Evolutionary conservation across 2,329 filamentous ascomycete genomes (phyloP).

Genomic region (Sclerotinia glacialis): DNA sequence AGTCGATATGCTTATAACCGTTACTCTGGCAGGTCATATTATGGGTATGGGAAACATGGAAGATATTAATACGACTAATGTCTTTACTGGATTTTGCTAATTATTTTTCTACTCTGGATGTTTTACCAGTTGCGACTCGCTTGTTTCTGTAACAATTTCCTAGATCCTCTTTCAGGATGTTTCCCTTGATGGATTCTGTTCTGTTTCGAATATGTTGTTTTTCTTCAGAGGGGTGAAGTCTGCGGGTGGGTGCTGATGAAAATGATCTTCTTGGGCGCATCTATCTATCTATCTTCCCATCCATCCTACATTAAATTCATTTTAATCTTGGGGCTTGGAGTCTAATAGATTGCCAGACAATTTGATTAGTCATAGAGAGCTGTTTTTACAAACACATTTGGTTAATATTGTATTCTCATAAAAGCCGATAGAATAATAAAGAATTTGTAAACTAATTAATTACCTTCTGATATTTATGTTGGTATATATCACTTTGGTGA

Average conservation of each 20-base stretch:
- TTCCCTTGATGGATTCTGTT: background rate
- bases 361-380: background rate
- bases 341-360: background rate
- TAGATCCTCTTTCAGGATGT: background rate
- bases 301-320: no score
- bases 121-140: background rate
- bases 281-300: no score
- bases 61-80: background rate
- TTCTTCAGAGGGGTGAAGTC: no score
- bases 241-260: no score
- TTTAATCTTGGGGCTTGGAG: background rate
- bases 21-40: background rate
- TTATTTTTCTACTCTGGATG: background rate
- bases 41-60: background rate
- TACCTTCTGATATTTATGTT: no score
- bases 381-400: background rate
- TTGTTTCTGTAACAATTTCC: fast-evolving
- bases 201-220: background rate
- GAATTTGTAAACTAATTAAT: background rate
- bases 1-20: background rate
- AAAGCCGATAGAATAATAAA: background rate
- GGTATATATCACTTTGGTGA: no score
- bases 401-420: background rate
- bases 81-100: background rate
- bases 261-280: no score